Percentiles rank a stretch among this genome's conserved stretches.
Conservation (phyloP, 495 filamentous ascomycete genomes). For the Aspergillus nanangensis region DNA sequence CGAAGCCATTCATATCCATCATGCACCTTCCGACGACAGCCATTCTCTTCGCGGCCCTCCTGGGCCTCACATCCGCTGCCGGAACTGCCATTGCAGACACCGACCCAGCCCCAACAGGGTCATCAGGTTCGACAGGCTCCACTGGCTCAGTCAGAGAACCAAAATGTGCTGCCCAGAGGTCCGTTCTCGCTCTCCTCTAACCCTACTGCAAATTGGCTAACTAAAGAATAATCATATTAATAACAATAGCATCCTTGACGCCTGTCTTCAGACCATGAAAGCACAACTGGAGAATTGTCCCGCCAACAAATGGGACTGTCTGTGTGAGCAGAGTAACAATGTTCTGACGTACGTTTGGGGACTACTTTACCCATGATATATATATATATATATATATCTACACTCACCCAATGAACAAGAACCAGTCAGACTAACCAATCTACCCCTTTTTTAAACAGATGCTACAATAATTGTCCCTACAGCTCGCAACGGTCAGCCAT, state of each 20-base stretch:
- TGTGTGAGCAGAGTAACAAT: conserved; percentile 27
- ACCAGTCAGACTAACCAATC: neutral
- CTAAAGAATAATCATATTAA: neutral
- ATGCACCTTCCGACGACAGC: neutral
- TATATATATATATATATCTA: neutral
- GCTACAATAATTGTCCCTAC: conserved; percentile 39
- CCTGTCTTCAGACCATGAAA: conserved; percentile 21
- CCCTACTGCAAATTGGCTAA: neutral
- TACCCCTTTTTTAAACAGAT: conserved; percentile 11
- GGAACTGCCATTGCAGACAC: neutral
- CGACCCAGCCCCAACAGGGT: neutral
- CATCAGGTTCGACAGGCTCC: neutral
- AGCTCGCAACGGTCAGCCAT: neutral
- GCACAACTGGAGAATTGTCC: conserved; percentile 21
- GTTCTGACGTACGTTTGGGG: conserved; percentile 22
- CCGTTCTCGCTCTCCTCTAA: too few relatives aligned
- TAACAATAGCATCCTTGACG: conserved; percentile 23
- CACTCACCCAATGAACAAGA: neutral
- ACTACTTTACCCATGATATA: neutral
- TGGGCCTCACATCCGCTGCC: neutral
- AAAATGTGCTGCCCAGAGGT: conserved; percentile 1
- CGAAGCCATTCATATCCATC: neutral
- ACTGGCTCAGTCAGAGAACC: too few relatives aligned
- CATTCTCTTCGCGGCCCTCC: neutral
- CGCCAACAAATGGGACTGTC: conserved; percentile 25